Conservation (phyloP, 306 rosid species). For the Sphenostylis stenocarpa region DNA sequence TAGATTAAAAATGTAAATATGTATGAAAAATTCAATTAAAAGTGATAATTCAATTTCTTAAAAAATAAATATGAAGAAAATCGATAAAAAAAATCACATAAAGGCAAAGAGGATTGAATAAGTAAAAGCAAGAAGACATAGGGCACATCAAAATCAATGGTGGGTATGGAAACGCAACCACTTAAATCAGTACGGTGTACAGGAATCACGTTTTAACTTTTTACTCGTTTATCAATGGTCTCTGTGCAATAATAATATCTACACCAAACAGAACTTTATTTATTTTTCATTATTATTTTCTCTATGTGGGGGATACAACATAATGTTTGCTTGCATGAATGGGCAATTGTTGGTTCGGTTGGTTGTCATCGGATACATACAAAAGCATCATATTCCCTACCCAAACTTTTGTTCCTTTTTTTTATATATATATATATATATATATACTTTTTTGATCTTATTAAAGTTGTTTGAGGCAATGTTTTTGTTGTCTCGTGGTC, state of each 20-base stretch:
- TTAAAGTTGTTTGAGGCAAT: not conserved
- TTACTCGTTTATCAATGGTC: not conserved
- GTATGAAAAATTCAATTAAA: too few species aligned
- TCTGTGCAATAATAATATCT: slow-evolving; percentile 7
- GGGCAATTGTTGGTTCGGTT: slow-evolving; percentile 13
- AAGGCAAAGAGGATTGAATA: not conserved
- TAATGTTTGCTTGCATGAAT: slow-evolving; percentile 26
- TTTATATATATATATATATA: too few species aligned
- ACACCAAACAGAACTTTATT: not conserved
- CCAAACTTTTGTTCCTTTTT: not conserved
- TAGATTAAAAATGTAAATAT: too few species aligned
- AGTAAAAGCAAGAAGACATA: not conserved
- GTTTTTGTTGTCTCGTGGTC: slow-evolving; percentile 21
- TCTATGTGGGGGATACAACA: too few species aligned
- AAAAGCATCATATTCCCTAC: slow-evolving; percentile 24
- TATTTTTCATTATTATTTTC: not conserved
- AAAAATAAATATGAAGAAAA: too few species aligned
- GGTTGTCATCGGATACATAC: slow-evolving; percentile 14
- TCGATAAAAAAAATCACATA: not conserved
- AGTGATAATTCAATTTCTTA: too few species aligned
- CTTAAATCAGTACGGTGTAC: slow-evolving; percentile 32
- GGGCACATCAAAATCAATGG: not conserved
- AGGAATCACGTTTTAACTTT: not conserved
- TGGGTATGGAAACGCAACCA: not conserved
- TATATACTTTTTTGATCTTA: too few species aligned